Evolutionary conservation across 176 grass and related monocot genomes (phyloP), one percentile per base, ranked within the genome.

Genomic region (Secale cereale): DNA sequence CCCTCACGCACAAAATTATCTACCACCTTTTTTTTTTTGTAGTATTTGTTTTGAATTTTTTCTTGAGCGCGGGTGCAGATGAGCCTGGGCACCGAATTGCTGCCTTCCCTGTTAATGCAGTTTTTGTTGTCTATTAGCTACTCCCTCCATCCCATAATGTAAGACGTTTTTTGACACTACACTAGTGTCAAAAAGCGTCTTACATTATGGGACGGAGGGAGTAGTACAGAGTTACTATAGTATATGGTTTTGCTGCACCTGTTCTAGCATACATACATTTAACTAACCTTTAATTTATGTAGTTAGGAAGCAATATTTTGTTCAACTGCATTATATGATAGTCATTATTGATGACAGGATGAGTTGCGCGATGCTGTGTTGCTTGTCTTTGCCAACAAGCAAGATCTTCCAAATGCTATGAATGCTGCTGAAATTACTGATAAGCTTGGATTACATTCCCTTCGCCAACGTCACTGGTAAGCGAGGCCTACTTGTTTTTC

Each of bases 351-450:
- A 31, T 48, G 70, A 36, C 70, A 83, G 82, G 81, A 83, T 83
- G 70, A 83, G 70, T 63, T 83, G 28, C 70, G 82, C 7, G 70
- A 75, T 1, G 70, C 70, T 75, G 70, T 83, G 56, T 83, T 83
- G 70, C 82, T 83, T 64, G 82, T 83, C 11, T 75, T 83, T 11
- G 82, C 82, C 19, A 83, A 83, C 27, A 83, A 83, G 70, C 70
- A 83, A 83, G 82, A 83, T 83, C 70, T 83, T 62, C 82, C 82
- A 48, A 83, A 83, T 83, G 82, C 82, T 48, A 83, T 83, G 70
- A 74, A 83, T 64, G 82, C 82, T 4, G 82, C 82, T 75, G 82
- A 83, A 37, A 83, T 83, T 25, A 83, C 82, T 64, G 82, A 83
- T 83, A 83, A 83, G 82, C 82, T 83, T 26, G 82, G 82, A 23